Percentiles rank a stretch among this genome's conserved stretches.
These are phyloP conservation scores for Zygoascus meyerae DNA, from an alignment of 1,139 yeast species.

Conservation along the genomic window DNA sequence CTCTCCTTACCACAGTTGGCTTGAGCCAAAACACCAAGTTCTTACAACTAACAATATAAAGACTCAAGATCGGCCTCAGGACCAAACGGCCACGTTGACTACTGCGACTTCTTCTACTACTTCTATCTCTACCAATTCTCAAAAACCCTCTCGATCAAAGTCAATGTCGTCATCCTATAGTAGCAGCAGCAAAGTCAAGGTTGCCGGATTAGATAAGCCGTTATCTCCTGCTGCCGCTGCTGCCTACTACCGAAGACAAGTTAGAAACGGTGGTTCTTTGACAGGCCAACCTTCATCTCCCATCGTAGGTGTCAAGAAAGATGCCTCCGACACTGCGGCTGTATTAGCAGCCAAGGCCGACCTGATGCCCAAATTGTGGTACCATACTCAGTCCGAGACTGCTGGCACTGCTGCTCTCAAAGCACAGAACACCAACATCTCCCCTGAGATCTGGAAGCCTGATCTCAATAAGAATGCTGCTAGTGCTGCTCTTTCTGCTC, in stretches of 20 bases:
- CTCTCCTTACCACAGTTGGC: too few relatives aligned
- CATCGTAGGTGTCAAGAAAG: conserved; percentile 56
- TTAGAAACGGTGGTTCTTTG: conserved; percentile 58
- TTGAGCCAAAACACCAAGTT: too few relatives aligned
- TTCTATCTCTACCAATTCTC: conserved; percentile 2
- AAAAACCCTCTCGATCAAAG: conserved; percentile 1
- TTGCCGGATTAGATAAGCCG: conserved; percentile 12
- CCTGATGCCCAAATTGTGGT: conserved; percentile 36
- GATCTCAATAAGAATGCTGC: conserved; percentile 35
- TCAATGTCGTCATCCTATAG: neutral
- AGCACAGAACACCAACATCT: conserved; percentile 28
- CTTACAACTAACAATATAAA: conserved; percentile 2
- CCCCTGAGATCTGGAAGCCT: conserved; percentile 33
- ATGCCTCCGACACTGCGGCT: conserved; percentile 35
- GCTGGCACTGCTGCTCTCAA: conserved; percentile 37
- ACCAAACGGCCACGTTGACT: neutral
- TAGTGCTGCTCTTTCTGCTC: conserved; percentile 47
- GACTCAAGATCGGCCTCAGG: neutral
- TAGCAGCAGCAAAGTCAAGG: conserved; percentile 8
- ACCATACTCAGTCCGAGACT: conserved; percentile 25
- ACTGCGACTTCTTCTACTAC: neutral
- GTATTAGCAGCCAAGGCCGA: conserved; percentile 32
- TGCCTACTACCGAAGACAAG: conserved; percentile 56
- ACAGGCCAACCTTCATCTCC: conserved; percentile 65
- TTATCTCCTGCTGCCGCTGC: conserved; percentile 27